These are phyloP conservation scores for Leishmania gerbilli DNA, from an alignment of 208 protist species.

Conservation along the genomic window DNA sequence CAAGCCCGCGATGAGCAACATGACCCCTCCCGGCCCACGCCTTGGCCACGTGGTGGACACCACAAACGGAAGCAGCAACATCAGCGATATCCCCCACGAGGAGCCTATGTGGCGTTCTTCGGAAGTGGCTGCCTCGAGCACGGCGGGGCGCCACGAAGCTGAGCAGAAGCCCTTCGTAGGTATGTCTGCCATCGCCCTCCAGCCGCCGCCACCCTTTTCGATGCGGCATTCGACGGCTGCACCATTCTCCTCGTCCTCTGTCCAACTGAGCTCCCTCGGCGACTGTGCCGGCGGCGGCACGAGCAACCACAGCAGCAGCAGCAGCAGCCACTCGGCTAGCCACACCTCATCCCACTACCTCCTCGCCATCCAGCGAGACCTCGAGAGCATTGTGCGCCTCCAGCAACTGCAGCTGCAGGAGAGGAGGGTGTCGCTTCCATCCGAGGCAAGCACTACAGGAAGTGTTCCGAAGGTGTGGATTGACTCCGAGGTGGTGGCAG, in stretches of 20 bases:
- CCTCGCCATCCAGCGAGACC: slow-evolving; percentile 28
- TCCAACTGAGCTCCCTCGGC: neutral
- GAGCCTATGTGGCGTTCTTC: neutral
- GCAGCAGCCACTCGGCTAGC: neutral
- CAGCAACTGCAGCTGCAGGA: slow-evolving; percentile 27
- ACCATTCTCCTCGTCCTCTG: neutral
- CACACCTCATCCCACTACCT: slow-evolving; percentile 30
- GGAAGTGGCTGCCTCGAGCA: neutral
- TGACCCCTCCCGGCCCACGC: neutral
- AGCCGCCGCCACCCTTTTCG: neutral
- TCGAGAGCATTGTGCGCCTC: slow-evolving; percentile 25
- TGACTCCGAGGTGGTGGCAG: neutral
- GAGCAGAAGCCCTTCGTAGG: neutral
- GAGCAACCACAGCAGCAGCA: neutral
- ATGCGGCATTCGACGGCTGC: neutral
- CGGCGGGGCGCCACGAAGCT: neutral
- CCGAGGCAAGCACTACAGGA: neutral
- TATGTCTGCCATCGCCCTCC: neutral
- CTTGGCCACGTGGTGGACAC: neutral
- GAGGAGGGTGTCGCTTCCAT: neutral
- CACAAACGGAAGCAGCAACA: neutral
- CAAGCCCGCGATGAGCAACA: neutral
- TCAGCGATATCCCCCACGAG: neutral
- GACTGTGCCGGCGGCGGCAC: neutral
- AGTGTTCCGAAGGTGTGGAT: neutral